phyloP scores from a whole-genome alignment of 2,329 filamentous ascomycete species.

The Hymenoscyphus fraxineus region DNA sequence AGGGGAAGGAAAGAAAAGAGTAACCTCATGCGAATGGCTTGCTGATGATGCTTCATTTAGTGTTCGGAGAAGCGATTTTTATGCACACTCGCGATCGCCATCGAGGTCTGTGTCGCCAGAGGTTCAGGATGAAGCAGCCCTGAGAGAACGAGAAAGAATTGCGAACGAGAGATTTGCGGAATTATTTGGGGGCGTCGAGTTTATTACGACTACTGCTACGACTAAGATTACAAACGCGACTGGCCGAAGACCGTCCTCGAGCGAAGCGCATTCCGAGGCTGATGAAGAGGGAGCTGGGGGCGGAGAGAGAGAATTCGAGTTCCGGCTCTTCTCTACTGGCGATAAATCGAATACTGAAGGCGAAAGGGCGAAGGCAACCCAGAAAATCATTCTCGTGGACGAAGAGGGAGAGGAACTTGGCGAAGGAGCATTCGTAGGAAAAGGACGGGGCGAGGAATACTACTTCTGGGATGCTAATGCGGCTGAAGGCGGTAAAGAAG shows the following conservation, averaged over 20 bases:
- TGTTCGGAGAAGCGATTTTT: conserved; percentile 53
- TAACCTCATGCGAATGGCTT: neutral
- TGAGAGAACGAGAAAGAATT: conserved; percentile 18
- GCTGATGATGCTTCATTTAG: conserved; percentile 32
- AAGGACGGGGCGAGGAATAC: conserved; percentile 43
- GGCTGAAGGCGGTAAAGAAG: conserved; percentile 35
- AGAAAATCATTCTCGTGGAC: conserved; percentile 49
- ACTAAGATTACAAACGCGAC: neutral
- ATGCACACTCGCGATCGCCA: conserved; percentile 16
- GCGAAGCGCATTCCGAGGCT: conserved; percentile 11
- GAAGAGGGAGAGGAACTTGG: conserved; percentile 38
- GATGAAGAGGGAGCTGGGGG: conserved; percentile 27
- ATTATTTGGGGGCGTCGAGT: conserved; percentile 23
- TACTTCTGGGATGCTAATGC: conserved; percentile 45
- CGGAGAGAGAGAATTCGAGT: conserved; percentile 47
- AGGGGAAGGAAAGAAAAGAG: neutral
- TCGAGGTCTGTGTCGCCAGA: conserved; percentile 16
- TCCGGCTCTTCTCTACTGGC: conserved; percentile 50
- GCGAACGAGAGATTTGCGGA: conserved; percentile 23
- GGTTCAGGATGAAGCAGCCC: conserved; percentile 24
- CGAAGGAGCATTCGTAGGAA: conserved; percentile 40
- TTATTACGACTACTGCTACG: conserved; percentile 3
- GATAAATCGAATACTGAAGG: neutral
- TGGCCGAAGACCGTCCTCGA: neutral
- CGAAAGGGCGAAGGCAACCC: conserved; percentile 29